Evolutionary conservation across 2,329 filamentous ascomycete species (phyloP), one percentile per base, ranked within the genome.

Genomic region (Aspergillus caelatus): DNA sequence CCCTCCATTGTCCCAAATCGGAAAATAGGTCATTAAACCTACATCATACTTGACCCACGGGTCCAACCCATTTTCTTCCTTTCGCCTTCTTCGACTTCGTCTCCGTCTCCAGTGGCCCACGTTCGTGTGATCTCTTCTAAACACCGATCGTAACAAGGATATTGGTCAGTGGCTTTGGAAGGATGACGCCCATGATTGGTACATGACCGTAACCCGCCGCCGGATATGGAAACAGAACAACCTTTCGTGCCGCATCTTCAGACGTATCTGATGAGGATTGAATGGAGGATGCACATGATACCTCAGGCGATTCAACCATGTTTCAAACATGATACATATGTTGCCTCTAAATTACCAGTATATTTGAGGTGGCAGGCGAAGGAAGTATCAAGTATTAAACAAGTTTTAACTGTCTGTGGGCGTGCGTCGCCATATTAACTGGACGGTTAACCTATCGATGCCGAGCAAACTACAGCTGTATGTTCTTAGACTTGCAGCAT

Each of bases 61-160:
- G 52, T 63, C 61, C 48, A 28, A 53, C 23, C 50, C 54, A 43
- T 39, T 46, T 46, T 57, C 21, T 57, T 46, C 32, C 30, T 58
- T 50, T 58, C 21, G 23, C 23, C 30, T 39, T 46, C 14, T 53
- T 34, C 21, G 50, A 16, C 26, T 45, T 62, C 54, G 56, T 56
- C 63, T 57, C 62, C 53, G 45, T 55, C 53, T 54, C 63, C 63
- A 53, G 46, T 57, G 60, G 45, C 58, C 62, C 64, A 63, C 55
- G 64, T 63, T 67, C 60, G 45, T 61, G 56, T 65, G 62, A 66
- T 63, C 60, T 39, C 57, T 56, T 28, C 58, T 28, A 32, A 59
- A 56, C 56, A 43, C 59, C 57, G 57, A 63, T 65, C 53, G 39
- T 41, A 43, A 57, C 43, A 50, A 46, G 57, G 52, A 57, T 57